Evolutionary conservation across 176 grass and related monocot genomes (phyloP), one percentile per base, ranked within the genome.

Genomic region (Oropetium thomaeum): DNA sequence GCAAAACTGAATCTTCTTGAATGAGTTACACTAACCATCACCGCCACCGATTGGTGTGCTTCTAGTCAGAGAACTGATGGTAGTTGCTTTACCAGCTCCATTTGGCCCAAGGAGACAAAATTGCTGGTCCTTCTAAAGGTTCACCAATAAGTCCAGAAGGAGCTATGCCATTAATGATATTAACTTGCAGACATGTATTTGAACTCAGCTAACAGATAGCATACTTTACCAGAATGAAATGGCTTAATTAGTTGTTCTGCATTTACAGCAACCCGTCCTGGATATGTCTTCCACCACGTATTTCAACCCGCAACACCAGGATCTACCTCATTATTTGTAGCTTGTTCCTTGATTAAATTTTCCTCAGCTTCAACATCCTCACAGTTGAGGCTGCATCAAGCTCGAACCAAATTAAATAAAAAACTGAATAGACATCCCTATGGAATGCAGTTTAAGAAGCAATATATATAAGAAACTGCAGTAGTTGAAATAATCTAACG

Each of bases 41-140:
- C 96, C 91, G 29, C 82, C 91, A 40, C 91, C 92, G 61, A 95
- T 79, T 69, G 96, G 96, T 64, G 96, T 98, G 76, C 94, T 92
- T 58, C 96, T 91, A 55, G 96, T 98, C 74, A 94, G 76, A 76
- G 91, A 98, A 74, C 84, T 92, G 65, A 94, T 98, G 31, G 90
- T 81, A 58, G 96, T 98, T 73, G 96, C 94, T 84, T 98, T 98
- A 78, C 96, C 96, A 51, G 96, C 96, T 84, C 91, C 96, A 70
- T 98, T 94, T 8, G 96, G 91, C 27, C 91, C 96, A 81, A 98
- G 96, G 74, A 98, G 86, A 81, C 96, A 94, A 81, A 98, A 98
- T 17, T 94, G 64, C 70, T 98, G 96, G 58, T 98, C 89, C 82
- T 92, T 94, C 49, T 88, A 84, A 73, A 98, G 64, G 78, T 94